Evolutionary conservation across 1,139 yeast genomes (phyloP).

Genomic region (Pichia sp.): DNA sequence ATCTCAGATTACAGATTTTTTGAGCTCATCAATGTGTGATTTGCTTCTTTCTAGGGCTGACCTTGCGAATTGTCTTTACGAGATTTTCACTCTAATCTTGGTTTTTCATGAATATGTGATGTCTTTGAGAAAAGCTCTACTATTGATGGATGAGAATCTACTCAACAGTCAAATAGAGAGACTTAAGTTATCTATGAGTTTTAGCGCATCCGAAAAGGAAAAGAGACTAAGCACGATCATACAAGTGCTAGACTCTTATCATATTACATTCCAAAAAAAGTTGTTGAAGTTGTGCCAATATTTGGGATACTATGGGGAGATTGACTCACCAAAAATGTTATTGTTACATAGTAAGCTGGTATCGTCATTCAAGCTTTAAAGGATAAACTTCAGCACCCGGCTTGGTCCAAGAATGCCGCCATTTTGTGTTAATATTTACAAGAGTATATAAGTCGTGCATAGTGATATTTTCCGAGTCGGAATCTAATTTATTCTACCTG

Average conservation of each 20-base stretch:
- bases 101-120: slow-evolving; percentile 50
- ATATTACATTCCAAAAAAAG: slow-evolving; percentile 47
- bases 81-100: slow-evolving; percentile 40
- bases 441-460: too few species aligned
- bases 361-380: slow-evolving; percentile 12
- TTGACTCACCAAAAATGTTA: slow-evolving; percentile 53
- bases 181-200: slow-evolving; percentile 6
- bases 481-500: slow-evolving; percentile 32
- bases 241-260: slow-evolving; percentile 43
- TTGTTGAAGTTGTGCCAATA: slow-evolving; percentile 48
- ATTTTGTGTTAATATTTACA: too few species aligned
- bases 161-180: slow-evolving; percentile 30
- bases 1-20: slow-evolving; percentile 45
- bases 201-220: slow-evolving; percentile 3
- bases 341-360: slow-evolving; percentile 29
- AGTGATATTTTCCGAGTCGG: too few species aligned
- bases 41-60: slow-evolving; percentile 59
- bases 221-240: slow-evolving; percentile 35
- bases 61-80: slow-evolving; percentile 42
- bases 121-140: slow-evolving; percentile 49
- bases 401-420: too few species aligned
- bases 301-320: slow-evolving; percentile 52
- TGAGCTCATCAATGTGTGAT: slow-evolving; percentile 61
- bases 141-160: slow-evolving; percentile 42
- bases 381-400: too few species aligned